Evolutionary conservation across 306 rosid species (phyloP).

Genomic region (Chamaecrista fasciculata): DNA sequence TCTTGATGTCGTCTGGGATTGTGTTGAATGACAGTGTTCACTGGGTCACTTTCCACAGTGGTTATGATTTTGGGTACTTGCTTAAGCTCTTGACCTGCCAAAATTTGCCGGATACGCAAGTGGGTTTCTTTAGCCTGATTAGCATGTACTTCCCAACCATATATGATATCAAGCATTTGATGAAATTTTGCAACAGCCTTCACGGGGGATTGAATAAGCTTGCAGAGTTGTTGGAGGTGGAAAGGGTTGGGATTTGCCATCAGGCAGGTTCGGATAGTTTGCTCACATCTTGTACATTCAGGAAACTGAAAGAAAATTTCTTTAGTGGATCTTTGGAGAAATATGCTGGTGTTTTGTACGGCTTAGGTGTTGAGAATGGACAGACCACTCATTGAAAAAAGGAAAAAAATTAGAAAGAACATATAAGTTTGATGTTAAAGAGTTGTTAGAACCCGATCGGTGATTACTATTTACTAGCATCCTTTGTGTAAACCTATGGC

Average conservation of each 20-base stretch:
- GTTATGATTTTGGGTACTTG: constrained; percentile 52
- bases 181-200: constrained; percentile 48
- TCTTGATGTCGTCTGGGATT: constrained; percentile 43
- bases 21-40: constrained; percentile 47
- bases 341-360: constrained; percentile 59
- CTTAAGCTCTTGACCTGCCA: constrained; percentile 48
- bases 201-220: constrained; percentile 58
- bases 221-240: constrained; percentile 54
- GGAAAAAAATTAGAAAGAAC: constrained; percentile 14
- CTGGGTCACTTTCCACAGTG: constrained; percentile 57
- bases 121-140: constrained; percentile 40
- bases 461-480: constrained; percentile 26
- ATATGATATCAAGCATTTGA: constrained; percentile 49
- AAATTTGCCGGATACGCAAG: constrained; percentile 46
- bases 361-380: constrained; percentile 56
- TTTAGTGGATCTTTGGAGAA: constrained; percentile 55
- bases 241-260: constrained; percentile 50
- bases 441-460: constrained; percentile 27
- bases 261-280: constrained; percentile 56
- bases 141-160: constrained; percentile 44
- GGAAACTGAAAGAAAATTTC: constrained; percentile 50
- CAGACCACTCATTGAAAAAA: constrained; percentile 32
- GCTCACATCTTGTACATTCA: constrained; percentile 50
- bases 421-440: neutral
- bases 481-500: constrained; percentile 33